Evolutionary conservation across 352 stramenopile genomes (phyloP).

Genomic region (Globisporangium barbulae): DNA sequence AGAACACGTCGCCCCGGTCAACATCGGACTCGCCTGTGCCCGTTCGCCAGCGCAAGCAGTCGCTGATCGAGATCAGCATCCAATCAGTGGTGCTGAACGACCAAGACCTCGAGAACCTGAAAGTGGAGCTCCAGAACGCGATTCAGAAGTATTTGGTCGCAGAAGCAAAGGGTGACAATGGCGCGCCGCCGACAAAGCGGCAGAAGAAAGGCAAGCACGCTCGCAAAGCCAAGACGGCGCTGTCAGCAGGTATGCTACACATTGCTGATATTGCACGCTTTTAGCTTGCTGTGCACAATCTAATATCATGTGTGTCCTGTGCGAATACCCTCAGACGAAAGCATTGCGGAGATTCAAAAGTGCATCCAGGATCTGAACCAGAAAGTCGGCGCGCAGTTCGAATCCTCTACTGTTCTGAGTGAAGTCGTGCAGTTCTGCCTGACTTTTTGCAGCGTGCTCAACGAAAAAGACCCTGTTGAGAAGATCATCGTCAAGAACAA

Average conservation of each 20-base stretch:
- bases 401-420: conserved; percentile 22
- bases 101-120: conserved; percentile 35
- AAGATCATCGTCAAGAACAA: conserved; percentile 21
- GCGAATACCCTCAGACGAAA: conserved; percentile 18
- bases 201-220: conserved; percentile 65
- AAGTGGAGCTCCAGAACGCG: conserved; percentile 34
- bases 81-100: conserved; percentile 33
- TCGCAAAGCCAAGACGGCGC: conserved; percentile 20
- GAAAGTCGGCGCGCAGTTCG: conserved; percentile 34
- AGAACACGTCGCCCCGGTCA: conserved; percentile 1
- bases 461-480: conserved; percentile 37
- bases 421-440: conserved; percentile 50
- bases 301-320: conserved; percentile 5
- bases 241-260: conserved; percentile 6
- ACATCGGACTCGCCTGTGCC: conserved; percentile 24
- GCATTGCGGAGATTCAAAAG: conserved; percentile 32
- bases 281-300: conserved; percentile 2
- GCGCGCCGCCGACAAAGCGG: conserved; percentile 40
- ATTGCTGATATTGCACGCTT: conserved; percentile 2
- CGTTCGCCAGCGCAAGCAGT: conserved; percentile 4
- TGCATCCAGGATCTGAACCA: conserved; percentile 37
- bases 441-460: conserved; percentile 33
- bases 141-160: conserved; percentile 32
- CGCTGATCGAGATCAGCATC: conserved; percentile 21
- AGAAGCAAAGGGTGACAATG: conserved; percentile 20